Evolutionary conservation across 2,329 filamentous ascomycete species (phyloP).

Genomic region (Aspergillus tamarii): DNA sequence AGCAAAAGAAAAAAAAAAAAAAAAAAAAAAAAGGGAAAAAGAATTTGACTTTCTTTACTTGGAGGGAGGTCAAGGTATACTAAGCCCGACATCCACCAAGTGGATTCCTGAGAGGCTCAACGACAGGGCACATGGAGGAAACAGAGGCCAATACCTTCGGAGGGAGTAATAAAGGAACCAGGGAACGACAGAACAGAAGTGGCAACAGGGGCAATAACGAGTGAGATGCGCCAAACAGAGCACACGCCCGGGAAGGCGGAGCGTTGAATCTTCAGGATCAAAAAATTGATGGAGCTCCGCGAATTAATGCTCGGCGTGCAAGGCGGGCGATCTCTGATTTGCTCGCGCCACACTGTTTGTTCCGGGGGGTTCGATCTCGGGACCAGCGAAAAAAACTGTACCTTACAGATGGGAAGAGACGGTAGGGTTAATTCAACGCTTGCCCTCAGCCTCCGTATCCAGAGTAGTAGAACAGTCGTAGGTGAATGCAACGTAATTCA

Average conservation of each 20-base stretch:
- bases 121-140: neutral
- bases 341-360: constrained; percentile 13
- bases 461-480: no score
- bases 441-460: no score
- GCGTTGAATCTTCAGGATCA: neutral
- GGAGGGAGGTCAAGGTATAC: neutral
- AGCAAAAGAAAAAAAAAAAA: no score
- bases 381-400: neutral
- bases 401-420: constrained; percentile 1
- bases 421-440: neutral
- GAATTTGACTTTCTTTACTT: neutral
- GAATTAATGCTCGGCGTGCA: constrained; percentile 21
- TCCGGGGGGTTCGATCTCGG: constrained; percentile 7
- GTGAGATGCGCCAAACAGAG: constrained; percentile 5
- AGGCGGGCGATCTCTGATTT: constrained; percentile 25
- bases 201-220: neutral
- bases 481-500: no score
- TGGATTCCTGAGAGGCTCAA: neutral
- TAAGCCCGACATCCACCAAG: neutral
- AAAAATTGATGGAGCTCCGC: constrained; percentile 2
- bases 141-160: neutral
- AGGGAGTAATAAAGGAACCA: neutral
- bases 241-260: neutral
- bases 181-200: neutral
- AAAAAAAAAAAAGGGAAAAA: no score